Base-by-base conservation (phyloP, 192 early-diverging fungal genomes). In the Podila clonocystis region DNA sequence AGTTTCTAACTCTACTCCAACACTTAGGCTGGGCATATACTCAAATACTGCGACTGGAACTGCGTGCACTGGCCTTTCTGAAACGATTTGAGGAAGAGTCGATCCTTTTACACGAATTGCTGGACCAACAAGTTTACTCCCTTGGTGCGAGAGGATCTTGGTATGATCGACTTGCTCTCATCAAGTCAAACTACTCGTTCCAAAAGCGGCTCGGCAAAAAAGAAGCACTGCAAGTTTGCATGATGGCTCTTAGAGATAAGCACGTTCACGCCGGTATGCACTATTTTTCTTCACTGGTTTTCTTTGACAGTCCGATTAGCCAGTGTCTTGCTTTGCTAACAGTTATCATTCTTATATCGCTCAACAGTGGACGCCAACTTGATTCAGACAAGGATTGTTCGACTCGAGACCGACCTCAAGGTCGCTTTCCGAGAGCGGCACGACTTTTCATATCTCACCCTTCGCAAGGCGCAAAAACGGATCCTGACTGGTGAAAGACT, bases 91-190 rank as follows among this genome's bases (percentile, higher is more conserved):
- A 80, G 4, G 74, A 85, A 22, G 92, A 93, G 45, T 85, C 86
- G 1, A 62, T 79, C 12, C 68, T 93, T 2, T 59, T 93, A 2
- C 76, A 84, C 58, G 86, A 88, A 58, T 57, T 93, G 30, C 72
- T 93, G 0, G 84, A 86, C 13, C 92, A 93, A 59, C 73, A 71
- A 0, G 70, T 85, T 9, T 93, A 91, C 45, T 82, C 83, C 0
- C 62, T 90, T 9, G 86, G 85, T 28, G 78, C 82, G 31, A 82
- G 92, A 26, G 92, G 92, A 20, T 70, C 78, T 5, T 93, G 92
- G 92, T 92, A 92, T 61, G 90, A 92, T 41, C 83, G 92, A 24
- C 74, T 93, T 7, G 84, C 89, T 3, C 70, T 93, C 12, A 65
- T 93, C 17, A 85, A 91, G 61, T 84, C 83, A n/a, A 86, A 83